phyloP scores from a whole-genome alignment of 2,329 filamentous ascomycete genomes.

The Saccharata proteae region DNA sequence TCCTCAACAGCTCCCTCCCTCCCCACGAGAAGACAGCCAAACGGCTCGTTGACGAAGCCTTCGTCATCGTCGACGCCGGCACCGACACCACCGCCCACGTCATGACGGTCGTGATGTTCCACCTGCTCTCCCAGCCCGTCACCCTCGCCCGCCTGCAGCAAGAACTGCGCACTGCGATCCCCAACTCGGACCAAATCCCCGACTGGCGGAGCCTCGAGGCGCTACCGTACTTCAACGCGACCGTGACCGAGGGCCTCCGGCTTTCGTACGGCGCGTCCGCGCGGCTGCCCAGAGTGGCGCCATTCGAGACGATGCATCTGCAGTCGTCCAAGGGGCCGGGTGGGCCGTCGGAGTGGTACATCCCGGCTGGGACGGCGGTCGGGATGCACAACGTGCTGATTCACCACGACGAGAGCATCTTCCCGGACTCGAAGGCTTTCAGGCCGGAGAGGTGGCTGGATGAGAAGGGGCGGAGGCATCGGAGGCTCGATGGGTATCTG shows the following conservation, averaged over 20 bases:
- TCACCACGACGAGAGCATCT: constrained; percentile 14
- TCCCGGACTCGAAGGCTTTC: constrained; percentile 16
- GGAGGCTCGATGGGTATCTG: constrained; percentile 8
- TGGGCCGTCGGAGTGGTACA: constrained; percentile 1
- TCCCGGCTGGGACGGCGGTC: constrained; percentile 9
- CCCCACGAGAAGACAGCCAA: no score
- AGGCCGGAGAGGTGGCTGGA: constrained; percentile 16
- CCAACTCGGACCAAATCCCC: not conserved
- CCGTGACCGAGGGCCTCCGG: constrained; percentile 19
- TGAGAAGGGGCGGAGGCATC: not conserved
- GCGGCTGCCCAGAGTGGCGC: constrained; percentile 12
- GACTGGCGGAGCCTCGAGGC: constrained; percentile 6
- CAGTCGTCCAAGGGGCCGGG: not conserved
- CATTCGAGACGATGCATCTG: constrained; percentile 3
- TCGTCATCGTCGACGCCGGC: constrained; percentile 3
- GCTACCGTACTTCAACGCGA: constrained; percentile 9
- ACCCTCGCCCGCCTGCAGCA: constrained; percentile 14
- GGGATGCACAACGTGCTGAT: constrained; percentile 8
- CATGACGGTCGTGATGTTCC: constrained; percentile 18
- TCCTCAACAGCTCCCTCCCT: no score
- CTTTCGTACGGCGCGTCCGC: constrained; percentile 28
- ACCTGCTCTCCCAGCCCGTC: constrained; percentile 17
- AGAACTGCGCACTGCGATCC: constrained; percentile 16
- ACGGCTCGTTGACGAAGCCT: constrained; percentile 1
- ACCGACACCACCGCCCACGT: constrained; percentile 14